These are phyloP conservation scores for Sugiyamaella castrensis DNA, from an alignment of 1,139 yeast species.

Conservation along the genomic window DNA sequence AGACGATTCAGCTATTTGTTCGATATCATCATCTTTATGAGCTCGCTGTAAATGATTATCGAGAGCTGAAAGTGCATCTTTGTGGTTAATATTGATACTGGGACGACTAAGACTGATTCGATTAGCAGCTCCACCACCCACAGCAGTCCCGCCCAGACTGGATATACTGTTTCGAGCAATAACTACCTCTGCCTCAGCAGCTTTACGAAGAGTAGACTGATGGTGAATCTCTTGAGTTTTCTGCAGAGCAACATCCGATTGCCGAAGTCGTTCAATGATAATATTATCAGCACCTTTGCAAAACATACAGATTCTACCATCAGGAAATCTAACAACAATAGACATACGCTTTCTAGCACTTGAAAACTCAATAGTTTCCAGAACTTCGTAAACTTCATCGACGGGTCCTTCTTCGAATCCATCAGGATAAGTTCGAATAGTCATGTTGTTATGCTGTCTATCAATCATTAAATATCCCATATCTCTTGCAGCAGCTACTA, in stretches of 20 bases:
- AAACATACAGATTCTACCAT: constrained; percentile 68
- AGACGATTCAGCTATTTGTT: constrained; percentile 56
- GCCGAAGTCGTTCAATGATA: constrained; percentile 70
- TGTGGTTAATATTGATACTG: constrained; percentile 31
- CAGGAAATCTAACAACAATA: constrained; percentile 74
- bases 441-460: constrained; percentile 55
- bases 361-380: constrained; percentile 81
- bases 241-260: constrained; percentile 53
- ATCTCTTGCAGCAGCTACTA: constrained; percentile 92
- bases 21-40: constrained; percentile 52
- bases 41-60: constrained; percentile 54
- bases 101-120: constrained; percentile 24
- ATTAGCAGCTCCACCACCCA: constrained; percentile 2
- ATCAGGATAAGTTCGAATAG: constrained; percentile 76
- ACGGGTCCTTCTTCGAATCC: constrained; percentile 68
- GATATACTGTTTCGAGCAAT: constrained; percentile 41
- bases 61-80: constrained; percentile 38
- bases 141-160: background rate
- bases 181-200: constrained; percentile 77
- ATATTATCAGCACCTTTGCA: constrained; percentile 97
- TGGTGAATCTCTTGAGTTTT: constrained; percentile 65
- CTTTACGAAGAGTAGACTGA: constrained; percentile 61
- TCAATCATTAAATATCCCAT: constrained; percentile 81
- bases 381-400: constrained; percentile 65
- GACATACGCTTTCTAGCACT: constrained; percentile 95